Percentiles rank a stretch among this genome's conserved stretches.
Conservation (phyloP, 2,329 filamentous ascomycete genomes). For the Cryoendolithus antarcticus region DNA sequence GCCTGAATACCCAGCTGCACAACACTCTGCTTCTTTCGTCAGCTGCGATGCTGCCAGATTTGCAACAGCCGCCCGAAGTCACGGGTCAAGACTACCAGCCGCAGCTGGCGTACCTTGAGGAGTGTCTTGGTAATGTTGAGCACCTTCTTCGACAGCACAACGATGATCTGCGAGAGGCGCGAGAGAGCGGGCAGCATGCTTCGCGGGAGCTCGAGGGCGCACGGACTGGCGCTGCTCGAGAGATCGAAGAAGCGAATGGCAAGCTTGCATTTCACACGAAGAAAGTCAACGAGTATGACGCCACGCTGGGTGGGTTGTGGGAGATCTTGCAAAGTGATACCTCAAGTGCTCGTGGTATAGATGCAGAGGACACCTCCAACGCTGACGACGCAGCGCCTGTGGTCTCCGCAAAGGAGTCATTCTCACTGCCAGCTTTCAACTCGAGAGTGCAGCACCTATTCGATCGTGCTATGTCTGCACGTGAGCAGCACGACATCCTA, state of each 20-base stretch:
- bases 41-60: conserved; percentile 34
- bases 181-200: conserved; percentile 6
- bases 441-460: conserved; percentile 69
- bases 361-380: conserved; percentile 3
- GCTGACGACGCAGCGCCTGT: conserved; percentile 17
- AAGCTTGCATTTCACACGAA: conserved; percentile 16
- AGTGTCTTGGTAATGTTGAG: conserved; percentile 36
- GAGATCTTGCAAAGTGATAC: conserved; percentile 36
- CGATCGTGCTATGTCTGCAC: conserved; percentile 60
- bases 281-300: conserved; percentile 44
- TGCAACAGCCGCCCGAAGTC: conserved; percentile 47
- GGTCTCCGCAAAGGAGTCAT: conserved; percentile 24
- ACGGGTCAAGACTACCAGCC: conserved; percentile 48
- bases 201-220: too few relatives aligned
- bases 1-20: conserved; percentile 20
- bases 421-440: conserved; percentile 64
- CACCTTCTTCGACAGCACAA: conserved; percentile 19
- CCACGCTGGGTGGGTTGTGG: conserved; percentile 40
- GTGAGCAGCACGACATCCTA: conserved; percentile 80
- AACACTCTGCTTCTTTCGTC: conserved; percentile 27
- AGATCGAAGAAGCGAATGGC: conserved; percentile 7
- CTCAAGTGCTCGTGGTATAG: conserved; percentile 23
- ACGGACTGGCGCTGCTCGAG: conserved; percentile 1
- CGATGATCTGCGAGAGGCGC: conserved; percentile 15
- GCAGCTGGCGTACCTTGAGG: conserved; percentile 57